phyloP scores from a whole-genome alignment of 805 yeast species.

The Candida ovalis region DNA sequence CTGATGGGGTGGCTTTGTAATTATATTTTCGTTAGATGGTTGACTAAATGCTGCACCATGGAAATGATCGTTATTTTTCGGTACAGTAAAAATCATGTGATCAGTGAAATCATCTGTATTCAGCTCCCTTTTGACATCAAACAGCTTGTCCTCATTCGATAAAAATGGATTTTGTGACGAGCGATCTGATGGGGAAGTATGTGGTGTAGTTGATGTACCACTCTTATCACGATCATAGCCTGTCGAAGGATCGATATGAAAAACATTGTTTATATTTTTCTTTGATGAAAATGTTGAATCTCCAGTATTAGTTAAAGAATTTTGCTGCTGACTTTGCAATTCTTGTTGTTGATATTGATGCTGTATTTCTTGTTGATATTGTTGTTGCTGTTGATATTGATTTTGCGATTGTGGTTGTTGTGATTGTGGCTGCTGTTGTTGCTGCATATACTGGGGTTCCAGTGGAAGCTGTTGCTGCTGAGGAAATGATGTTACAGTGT shows the following conservation, averaged over 20 bases:
- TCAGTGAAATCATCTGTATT: neutral
- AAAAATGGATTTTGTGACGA: slow-evolving; percentile 10
- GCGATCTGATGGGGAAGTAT: neutral
- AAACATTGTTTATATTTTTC: neutral
- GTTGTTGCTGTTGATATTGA: neutral
- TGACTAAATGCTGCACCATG: neutral
- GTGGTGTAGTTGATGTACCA: neutral
- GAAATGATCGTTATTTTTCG: neutral
- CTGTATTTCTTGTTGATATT: neutral
- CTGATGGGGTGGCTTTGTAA: neutral
- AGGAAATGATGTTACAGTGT: neutral
- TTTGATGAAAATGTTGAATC: neutral
- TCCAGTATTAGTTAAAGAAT: neutral
- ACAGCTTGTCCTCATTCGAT: slow-evolving; percentile 10
- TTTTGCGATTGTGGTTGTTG: neutral
- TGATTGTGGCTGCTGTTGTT: slow-evolving; percentile 7
- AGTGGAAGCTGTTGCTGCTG: neutral
- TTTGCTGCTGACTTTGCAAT: neutral
- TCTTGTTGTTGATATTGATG: neutral
- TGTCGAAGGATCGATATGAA: neutral
- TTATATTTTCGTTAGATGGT: neutral
- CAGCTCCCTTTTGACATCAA: neutral
- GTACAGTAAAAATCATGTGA: neutral
- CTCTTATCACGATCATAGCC: no score
- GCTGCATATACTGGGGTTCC: neutral